Percentiles rank a stretch among this genome's conserved stretches.
Evolutionary conservation across 805 yeast genomes (phyloP).

Genomic region (Metschnikowia lunata): DNA sequence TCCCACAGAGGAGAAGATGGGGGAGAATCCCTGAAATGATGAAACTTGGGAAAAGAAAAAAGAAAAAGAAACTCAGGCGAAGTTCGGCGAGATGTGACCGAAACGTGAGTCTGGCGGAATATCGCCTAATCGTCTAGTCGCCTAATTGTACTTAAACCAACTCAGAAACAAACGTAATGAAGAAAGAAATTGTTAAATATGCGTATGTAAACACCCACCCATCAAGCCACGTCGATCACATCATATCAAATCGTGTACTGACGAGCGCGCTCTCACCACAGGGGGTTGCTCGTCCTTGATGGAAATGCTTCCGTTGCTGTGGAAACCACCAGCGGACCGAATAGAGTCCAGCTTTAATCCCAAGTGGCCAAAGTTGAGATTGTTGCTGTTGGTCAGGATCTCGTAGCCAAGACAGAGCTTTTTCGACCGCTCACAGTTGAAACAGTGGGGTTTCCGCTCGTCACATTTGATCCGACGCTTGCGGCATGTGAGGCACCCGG

Average conservation of each 20-base stretch:
- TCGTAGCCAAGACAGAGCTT: conserved; percentile 70
- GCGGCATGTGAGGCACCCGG: conserved; percentile 74
- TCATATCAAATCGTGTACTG: conserved; percentile 11
- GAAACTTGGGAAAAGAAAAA: too few relatives aligned
- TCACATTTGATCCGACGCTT: conserved; percentile 72
- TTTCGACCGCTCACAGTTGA: conserved; percentile 60
- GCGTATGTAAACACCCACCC: too few relatives aligned
- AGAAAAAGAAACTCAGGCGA: too few relatives aligned
- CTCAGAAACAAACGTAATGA: too few relatives aligned
- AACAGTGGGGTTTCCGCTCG: conserved; percentile 66
- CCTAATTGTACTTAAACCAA: too few relatives aligned
- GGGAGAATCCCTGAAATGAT: too few relatives aligned
- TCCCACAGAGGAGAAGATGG: too few relatives aligned
- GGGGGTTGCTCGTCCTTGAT: background rate
- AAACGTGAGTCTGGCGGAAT: too few relatives aligned
- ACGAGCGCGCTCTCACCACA: conserved; percentile 3
- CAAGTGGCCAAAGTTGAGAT: background rate
- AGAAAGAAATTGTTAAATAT: too few relatives aligned
- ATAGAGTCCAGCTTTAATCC: background rate
- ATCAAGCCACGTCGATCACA: too few relatives aligned
- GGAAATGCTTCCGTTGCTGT: background rate
- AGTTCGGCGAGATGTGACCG: too few relatives aligned
- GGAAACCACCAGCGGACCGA: background rate
- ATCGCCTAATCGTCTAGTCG: too few relatives aligned
- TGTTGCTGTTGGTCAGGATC: conserved; percentile 3